Conservation (phyloP, 352 stramenopile species). For the Phytophthora citrophthora region DNA sequence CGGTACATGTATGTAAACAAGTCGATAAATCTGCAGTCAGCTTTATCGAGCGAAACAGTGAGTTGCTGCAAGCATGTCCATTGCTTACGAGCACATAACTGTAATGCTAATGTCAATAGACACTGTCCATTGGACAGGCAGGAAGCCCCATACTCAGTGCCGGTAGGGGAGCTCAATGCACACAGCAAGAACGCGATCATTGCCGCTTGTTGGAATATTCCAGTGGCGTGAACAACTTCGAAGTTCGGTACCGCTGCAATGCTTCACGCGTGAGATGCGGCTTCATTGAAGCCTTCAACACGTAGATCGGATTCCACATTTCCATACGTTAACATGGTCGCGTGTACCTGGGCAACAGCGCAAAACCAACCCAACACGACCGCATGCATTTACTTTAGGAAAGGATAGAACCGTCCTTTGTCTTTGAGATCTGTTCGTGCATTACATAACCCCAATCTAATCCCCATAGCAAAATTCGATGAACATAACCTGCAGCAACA, state of each 20-base stretch:
- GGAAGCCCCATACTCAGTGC: neutral
- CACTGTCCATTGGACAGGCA: neutral
- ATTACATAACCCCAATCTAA: conserved; percentile 21
- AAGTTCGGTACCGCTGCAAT: neutral
- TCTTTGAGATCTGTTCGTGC: conserved; percentile 21
- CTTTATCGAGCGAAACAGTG: too few relatives aligned
- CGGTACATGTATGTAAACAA: too few relatives aligned
- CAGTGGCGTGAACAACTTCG: neutral
- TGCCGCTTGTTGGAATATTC: too few relatives aligned
- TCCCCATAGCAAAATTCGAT: conserved; percentile 29
- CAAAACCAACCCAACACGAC: neutral
- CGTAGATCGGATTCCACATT: neutral
- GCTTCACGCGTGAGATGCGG: neutral
- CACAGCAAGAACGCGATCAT: neutral
- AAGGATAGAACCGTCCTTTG: conserved; percentile 9
- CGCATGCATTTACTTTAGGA: neutral
- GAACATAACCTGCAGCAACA: conserved; percentile 17
- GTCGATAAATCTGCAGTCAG: too few relatives aligned
- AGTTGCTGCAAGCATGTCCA: too few relatives aligned
- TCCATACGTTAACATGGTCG: conserved; percentile 1
- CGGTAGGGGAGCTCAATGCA: neutral
- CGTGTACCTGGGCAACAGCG: neutral
- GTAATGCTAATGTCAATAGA: neutral
- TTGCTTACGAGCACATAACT: neutral
- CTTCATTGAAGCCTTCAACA: neutral